phyloP scores from a whole-genome alignment of 495 filamentous ascomycete species.

The Aspergillus bridgeri region DNA sequence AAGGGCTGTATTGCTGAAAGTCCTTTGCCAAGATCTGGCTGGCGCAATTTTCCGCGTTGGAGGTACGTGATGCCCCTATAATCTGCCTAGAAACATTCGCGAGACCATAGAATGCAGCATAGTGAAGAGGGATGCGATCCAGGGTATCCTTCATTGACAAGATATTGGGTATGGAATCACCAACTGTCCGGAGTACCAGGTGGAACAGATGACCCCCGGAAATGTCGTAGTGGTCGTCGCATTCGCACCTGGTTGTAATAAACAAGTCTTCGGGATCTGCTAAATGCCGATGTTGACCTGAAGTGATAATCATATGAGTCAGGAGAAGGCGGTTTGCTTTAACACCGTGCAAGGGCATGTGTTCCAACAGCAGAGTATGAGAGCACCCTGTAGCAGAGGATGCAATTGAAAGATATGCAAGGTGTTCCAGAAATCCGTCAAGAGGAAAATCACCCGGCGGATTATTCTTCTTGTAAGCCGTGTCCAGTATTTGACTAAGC shows the following conservation, averaged over 20 bases:
- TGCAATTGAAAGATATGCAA: slow-evolving; percentile 2
- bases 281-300: background rate
- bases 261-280: background rate
- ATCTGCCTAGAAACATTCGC: slow-evolving; percentile 5
- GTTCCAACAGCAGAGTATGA: slow-evolving; percentile 5
- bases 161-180: background rate
- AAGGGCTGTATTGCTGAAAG: slow-evolving; percentile 7
- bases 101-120: slow-evolving; percentile 11
- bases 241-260: background rate
- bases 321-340: background rate
- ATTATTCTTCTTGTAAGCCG: background rate
- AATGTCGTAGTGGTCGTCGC: background rate
- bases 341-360: background rate
- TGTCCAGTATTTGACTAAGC: too few species aligned
- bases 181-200: too few species aligned
- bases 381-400: background rate
- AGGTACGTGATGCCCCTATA: background rate
- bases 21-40: slow-evolving; percentile 5
- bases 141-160: slow-evolving; percentile 8
- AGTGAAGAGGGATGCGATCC: slow-evolving; percentile 17
- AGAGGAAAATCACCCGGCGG: background rate
- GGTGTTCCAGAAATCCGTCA: background rate
- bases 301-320: slow-evolving; percentile 1
- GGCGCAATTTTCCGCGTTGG: background rate
- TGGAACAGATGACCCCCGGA: background rate